phyloP scores from a whole-genome alignment of 768 basidiomycete genomes.

The Suillus placidus region DNA sequence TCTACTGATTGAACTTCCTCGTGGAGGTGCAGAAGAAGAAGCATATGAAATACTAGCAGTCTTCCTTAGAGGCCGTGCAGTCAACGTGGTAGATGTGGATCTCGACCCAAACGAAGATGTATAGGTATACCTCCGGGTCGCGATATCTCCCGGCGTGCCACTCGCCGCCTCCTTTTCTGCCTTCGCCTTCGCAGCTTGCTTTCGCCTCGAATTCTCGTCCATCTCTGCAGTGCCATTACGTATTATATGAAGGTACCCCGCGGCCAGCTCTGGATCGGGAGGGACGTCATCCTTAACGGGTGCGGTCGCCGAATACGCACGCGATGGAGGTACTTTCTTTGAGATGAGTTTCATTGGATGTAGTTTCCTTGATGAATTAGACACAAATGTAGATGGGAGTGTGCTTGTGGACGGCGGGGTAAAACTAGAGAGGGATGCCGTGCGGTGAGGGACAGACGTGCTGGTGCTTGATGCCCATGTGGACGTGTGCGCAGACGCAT shows the following conservation, averaged over 20 bases:
- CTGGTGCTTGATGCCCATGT: slow-evolving; percentile 2
- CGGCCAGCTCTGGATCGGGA: background rate
- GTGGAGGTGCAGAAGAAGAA: background rate
- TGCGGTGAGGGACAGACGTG: background rate
- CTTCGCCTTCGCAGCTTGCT: slow-evolving; percentile 23
- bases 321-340: slow-evolving; percentile 2
- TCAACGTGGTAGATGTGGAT: background rate
- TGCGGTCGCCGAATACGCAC: background rate
- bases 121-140: background rate
- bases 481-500: background rate
- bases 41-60: background rate
- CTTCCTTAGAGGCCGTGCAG: background rate
- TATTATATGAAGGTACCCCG: slow-evolving; percentile 16
- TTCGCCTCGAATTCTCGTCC: slow-evolving; percentile 30
- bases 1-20: background rate
- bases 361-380: background rate
- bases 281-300: background rate
- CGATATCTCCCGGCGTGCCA: background rate
- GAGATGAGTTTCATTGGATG: slow-evolving; percentile 3
- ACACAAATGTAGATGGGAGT: background rate
- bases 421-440: background rate
- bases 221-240: slow-evolving; percentile 24
- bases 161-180: slow-evolving; percentile 16
- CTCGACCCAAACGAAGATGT: background rate
- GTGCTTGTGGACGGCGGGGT: background rate